Percentiles rank a stretch among this genome's conserved stretches.
phyloP scores from a whole-genome alignment of 1,284 basidiomycete genomes.

The Schizophyllum commune region DNA sequence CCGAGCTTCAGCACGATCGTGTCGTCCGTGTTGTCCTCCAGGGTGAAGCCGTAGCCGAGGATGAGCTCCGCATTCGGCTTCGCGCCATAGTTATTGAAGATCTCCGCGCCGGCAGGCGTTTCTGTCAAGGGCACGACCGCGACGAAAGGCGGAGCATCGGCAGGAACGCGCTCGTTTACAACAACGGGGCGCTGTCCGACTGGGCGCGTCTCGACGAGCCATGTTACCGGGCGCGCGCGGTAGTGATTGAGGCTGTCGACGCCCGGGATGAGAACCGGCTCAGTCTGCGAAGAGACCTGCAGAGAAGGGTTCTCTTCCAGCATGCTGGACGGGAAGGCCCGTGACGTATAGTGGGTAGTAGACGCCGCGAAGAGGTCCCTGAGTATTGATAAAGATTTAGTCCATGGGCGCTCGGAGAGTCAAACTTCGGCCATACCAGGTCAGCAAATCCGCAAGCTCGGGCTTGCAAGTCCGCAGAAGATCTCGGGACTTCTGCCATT shows the following conservation, averaged over 20 bases:
- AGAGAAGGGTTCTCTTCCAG: slow-evolving; percentile 32
- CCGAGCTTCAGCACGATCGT: slow-evolving; percentile 75
- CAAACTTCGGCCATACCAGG: background rate
- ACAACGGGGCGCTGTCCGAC: slow-evolving; percentile 2
- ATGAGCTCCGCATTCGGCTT: slow-evolving; percentile 85
- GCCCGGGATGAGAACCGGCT: slow-evolving; percentile 80
- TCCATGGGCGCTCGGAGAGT: background rate
- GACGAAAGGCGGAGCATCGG: slow-evolving; percentile 15
- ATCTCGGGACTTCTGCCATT: slow-evolving; percentile 33
- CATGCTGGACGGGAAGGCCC: slow-evolving; percentile 82
- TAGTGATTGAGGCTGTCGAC: slow-evolving; percentile 82
- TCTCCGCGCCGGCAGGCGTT: slow-evolving; percentile 40
- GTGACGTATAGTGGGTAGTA: slow-evolving; percentile 73
- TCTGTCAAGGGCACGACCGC: slow-evolving; percentile 43
- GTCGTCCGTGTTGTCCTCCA: slow-evolving; percentile 74
- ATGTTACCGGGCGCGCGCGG: slow-evolving; percentile 67
- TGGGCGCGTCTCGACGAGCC: slow-evolving; percentile 50
- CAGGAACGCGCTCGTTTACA: slow-evolving; percentile 9
- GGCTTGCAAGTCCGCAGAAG: background rate
- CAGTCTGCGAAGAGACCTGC: slow-evolving; percentile 50
- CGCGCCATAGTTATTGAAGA: slow-evolving; percentile 86
- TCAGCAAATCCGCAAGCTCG: background rate
- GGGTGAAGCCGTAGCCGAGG: slow-evolving; percentile 81
- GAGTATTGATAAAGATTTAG: slow-evolving; percentile 1
- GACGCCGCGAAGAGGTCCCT: slow-evolving; percentile 70